Base-by-base conservation (phyloP, 2,329 filamentous ascomycete genomes). In the Paraconiothyrium brasiliense region DNA sequence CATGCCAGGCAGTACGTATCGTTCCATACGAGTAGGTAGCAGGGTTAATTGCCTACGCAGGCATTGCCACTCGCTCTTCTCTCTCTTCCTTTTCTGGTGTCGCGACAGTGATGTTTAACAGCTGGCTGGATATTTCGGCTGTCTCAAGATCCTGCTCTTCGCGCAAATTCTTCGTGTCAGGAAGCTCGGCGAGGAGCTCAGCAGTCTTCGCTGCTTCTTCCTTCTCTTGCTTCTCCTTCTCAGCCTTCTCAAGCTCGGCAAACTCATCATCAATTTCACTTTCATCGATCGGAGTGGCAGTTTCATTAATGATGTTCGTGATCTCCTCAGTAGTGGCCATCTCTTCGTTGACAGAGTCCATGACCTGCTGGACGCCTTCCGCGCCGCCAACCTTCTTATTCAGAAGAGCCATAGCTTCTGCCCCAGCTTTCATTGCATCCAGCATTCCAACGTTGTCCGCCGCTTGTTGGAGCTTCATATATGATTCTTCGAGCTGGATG, bases 231-330 rank as follows among this genome's bases (percentile, higher is more conserved):
- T 94, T 92, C 67, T 97, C 87, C 76, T 91, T 91, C 75, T 97
- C 93, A 3, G 67, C 77, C 37, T 76, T 82, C 79, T 94, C 89
- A 81, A 99, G 82, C 3, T 85, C 89, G 67, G 91, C 90, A 50
- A 98, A 84, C 81, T 97, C 94, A 62, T 94, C 91, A 68, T 97
- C 93, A 58, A 98, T 87, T 76, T 96, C 94, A 22, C 74, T 85
- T 73, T 97, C 94, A 76, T 97, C 92, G 35, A 97, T 72, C 5
- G 67, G 66, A 50, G 70, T 59, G 14, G 71, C 71, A 4, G 72
- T 70, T 67, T 95, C 92, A 56, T 89, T 88, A 64, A 98, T 85
- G 44, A 94, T 89, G 58, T 85, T 87, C 32, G 89, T 88, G 24
- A 98, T 87, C 80, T 98, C 94, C 73, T 97, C 93, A 3, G 71